phyloP scores from a whole-genome alignment of 257 asterid species.

The Scutellaria baicalensis region DNA sequence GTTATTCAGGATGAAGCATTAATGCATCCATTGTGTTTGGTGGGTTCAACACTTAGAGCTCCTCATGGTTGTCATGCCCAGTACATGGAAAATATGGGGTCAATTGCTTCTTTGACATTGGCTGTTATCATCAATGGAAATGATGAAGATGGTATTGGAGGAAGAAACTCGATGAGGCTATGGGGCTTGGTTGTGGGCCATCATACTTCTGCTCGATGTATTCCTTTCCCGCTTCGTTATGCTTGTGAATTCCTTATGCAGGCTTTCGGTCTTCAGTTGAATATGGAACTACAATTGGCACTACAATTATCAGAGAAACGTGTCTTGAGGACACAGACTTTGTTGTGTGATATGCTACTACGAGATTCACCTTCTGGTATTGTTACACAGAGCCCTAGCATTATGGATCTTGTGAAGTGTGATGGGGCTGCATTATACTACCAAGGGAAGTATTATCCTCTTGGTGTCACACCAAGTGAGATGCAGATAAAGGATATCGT shows the following conservation, averaged over 20 bases:
- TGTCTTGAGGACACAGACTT: slow-evolving; percentile 73
- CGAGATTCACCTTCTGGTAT: slow-evolving; percentile 74
- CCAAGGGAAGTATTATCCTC: slow-evolving; percentile 51
- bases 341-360: slow-evolving; percentile 82
- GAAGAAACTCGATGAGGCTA: slow-evolving; percentile 63
- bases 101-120: slow-evolving; percentile 74
- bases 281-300: slow-evolving; percentile 81
- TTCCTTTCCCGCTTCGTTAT: slow-evolving; percentile 79
- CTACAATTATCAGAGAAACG: slow-evolving; percentile 61
- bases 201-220: slow-evolving; percentile 57
- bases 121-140: slow-evolving; percentile 62
- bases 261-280: slow-evolving; percentile 80
- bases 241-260: slow-evolving; percentile 92
- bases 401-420: slow-evolving; percentile 77
- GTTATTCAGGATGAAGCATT: slow-evolving; percentile 67
- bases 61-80: slow-evolving; percentile 81
- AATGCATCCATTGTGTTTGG: slow-evolving; percentile 63
- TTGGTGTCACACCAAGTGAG: slow-evolving; percentile 69
- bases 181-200: slow-evolving; percentile 95
- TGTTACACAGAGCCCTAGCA: slow-evolving; percentile 73
- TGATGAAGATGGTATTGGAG: slow-evolving; percentile 51
- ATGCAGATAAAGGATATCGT: slow-evolving; percentile 64
- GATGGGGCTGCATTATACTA: slow-evolving; percentile 81
- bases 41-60: slow-evolving; percentile 74
- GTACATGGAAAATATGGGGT: slow-evolving; percentile 77